phyloP scores from a whole-genome alignment of 2,329 filamentous ascomycete species.

The Pestalotiopsis sp. region DNA sequence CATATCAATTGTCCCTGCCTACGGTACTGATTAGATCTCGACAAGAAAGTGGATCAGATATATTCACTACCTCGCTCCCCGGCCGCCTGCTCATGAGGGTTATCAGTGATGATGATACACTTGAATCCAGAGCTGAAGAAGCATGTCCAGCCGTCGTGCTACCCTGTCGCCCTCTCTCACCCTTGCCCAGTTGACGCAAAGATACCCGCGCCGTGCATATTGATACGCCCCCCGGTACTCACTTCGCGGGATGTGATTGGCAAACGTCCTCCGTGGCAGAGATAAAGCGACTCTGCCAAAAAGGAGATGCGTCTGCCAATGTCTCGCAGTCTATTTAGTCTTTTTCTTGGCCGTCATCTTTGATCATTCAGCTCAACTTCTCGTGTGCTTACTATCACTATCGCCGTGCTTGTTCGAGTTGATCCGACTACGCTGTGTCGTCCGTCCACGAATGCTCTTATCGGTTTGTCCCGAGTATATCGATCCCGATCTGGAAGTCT shows the following conservation, averaged over 20 bases:
- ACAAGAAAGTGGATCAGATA: no score
- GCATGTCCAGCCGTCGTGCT: background rate
- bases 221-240: slow-evolving; percentile 3
- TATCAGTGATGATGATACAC: background rate
- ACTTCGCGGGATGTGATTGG: slow-evolving; percentile 1
- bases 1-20: no score
- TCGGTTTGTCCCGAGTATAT: background rate
- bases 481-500: background rate
- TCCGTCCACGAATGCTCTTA: background rate
- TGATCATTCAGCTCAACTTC: background rate
- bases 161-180: background rate
- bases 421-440: background rate
- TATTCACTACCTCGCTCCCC: no score
- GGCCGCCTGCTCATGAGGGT: no score
- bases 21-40: no score
- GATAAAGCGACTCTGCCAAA: slow-evolving; percentile 1
- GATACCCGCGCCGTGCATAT: slow-evolving; percentile 4
- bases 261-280: background rate
- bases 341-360: background rate
- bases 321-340: background rate
- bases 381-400: no score
- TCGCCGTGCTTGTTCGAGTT: no score
- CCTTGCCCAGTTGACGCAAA: background rate
- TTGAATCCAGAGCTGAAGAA: background rate
- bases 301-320: background rate